A percentile compares a stretch with the other conserved stretches of the same genome.
These are phyloP conservation scores for Omphalotus guepiniiformis DNA, from an alignment of 768 basidiomycete species.

Conservation along the genomic window DNA sequence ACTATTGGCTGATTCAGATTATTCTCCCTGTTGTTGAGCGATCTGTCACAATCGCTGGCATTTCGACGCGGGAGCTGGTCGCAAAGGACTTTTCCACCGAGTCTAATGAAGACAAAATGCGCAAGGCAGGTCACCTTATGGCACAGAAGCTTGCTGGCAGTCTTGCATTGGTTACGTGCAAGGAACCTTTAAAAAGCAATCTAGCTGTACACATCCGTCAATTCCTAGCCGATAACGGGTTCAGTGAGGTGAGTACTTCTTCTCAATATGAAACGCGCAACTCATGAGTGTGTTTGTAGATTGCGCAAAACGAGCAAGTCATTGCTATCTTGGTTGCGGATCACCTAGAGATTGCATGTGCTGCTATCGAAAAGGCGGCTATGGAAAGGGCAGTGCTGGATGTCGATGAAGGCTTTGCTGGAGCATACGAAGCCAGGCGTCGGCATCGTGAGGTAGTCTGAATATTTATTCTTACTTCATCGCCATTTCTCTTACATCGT, in stretches of 20 bases:
- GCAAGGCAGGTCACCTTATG: conserved; percentile 92
- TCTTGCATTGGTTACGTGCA: conserved; percentile 95
- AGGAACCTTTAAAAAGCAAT: conserved; percentile 92
- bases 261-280: conserved; percentile 1
- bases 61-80: conserved; percentile 93
- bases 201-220: conserved; percentile 86
- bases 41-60: conserved; percentile 97
- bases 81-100: conserved; percentile 96
- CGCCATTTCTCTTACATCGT: neutral
- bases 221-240: conserved; percentile 81
- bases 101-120: conserved; percentile 82
- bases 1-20: conserved; percentile 46
- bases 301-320: conserved; percentile 74
- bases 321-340: conserved; percentile 79
- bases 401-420: conserved; percentile 83
- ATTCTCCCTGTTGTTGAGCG: conserved; percentile 97
- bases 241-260: conserved; percentile 60
- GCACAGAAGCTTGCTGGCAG: conserved; percentile 96
- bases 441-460: conserved; percentile 88
- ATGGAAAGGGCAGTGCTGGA: conserved; percentile 94
- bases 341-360: conserved; percentile 90
- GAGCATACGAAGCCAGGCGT: conserved; percentile 79
- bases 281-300: conserved; percentile 37
- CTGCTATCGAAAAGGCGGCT: conserved; percentile 93
- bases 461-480: conserved; percentile 17